Base-by-base conservation (phyloP, 202 grass and related monocot species). In the Setaria viridis region DNA sequence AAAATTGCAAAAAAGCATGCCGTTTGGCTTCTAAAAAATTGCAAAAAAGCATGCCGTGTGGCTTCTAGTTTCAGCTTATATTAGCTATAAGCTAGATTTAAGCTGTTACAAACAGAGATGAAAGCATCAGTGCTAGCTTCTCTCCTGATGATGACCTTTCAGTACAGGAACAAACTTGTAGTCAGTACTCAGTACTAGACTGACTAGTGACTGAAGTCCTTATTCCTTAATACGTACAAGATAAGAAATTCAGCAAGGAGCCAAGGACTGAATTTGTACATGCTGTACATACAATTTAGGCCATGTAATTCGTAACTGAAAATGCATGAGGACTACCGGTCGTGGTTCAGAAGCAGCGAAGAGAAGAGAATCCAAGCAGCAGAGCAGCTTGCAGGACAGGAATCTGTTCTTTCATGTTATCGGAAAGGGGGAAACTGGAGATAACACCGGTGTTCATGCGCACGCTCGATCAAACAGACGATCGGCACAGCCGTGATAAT, bases 321-420 rank as follows among this genome's bases (percentile, higher is more conserved):
- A 64, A 68, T 6, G 21, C 65, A 19, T 67, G 13, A 2, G 7
- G 66, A 15, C 25, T 25, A 64, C 2, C 6, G 45, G 7, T 29
- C 9, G 17, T 79, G 43, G 8, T 48, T 74, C 17, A 29, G 55
- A 77, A 32, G n/a, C 35, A 58, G 60, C 14, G n/a, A 8, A 62
- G 19, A 21, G 9, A 9, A 57, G 19, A 25, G 87, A 62, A 76
- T 17, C 11, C 56, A 57, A 74, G 39, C 57, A 58, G 15, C 30
- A 49, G 9, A 58, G 8, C 68, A 65, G 42, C 46, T 85, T 70
- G 69, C 49, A 41, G 14, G 67, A 11, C 2, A n/a, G 10, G 87
- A 34, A 85, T 80, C 0, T 45, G 16, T 81, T 80, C 62, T 45
- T 21, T 19, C 67, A 56, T 85, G 67, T 46, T 49, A 32, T 25